Percentiles rank a stretch among this genome's conserved stretches.
These are phyloP conservation scores for Yamadazyma taylorii DNA, from an alignment of 1,139 yeast species.

Conservation along the genomic window DNA sequence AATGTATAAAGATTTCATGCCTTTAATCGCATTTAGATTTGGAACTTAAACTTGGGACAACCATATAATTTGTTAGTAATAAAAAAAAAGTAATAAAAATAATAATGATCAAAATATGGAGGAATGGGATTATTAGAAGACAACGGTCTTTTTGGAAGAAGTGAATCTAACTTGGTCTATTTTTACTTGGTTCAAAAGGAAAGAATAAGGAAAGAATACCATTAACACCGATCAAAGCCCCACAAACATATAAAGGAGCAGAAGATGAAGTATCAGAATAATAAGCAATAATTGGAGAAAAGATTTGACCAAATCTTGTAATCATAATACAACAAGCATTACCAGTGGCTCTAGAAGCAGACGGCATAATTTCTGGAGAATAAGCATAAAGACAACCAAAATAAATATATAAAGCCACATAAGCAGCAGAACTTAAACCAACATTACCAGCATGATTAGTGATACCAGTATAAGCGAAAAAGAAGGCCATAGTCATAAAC, in stretches of 20 bases:
- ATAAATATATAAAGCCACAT: slow-evolving; percentile 31
- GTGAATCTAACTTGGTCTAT: slow-evolving; percentile 20
- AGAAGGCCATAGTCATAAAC: slow-evolving; percentile 30
- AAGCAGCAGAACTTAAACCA: slow-evolving; percentile 31
- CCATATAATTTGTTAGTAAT: background rate
- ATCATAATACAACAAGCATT: slow-evolving; percentile 31
- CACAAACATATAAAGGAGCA: slow-evolving; percentile 37
- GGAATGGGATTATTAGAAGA: too few species aligned
- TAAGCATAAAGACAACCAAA: slow-evolving; percentile 35
- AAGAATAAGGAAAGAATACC: slow-evolving; percentile 30
- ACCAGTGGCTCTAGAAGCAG: slow-evolving; percentile 37
- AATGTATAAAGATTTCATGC: background rate
- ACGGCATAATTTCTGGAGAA: slow-evolving; percentile 37
- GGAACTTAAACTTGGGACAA: too few species aligned
- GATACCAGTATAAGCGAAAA: slow-evolving; percentile 36
- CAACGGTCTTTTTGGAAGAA: background rate
- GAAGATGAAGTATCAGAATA: slow-evolving; percentile 27
- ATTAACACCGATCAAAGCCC: slow-evolving; percentile 30
- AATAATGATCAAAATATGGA: too few species aligned
- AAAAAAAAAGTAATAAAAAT: too few species aligned
- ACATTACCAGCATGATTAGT: slow-evolving; percentile 28
- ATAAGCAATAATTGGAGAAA: slow-evolving; percentile 33
- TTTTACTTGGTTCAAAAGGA: slow-evolving; percentile 36
- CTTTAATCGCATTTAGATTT: too few species aligned
- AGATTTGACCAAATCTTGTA: slow-evolving; percentile 29